These are phyloP conservation scores for Celoporthe dispersa DNA, from an alignment of 2,329 filamentous ascomycete genomes.

Conservation along the genomic window DNA sequence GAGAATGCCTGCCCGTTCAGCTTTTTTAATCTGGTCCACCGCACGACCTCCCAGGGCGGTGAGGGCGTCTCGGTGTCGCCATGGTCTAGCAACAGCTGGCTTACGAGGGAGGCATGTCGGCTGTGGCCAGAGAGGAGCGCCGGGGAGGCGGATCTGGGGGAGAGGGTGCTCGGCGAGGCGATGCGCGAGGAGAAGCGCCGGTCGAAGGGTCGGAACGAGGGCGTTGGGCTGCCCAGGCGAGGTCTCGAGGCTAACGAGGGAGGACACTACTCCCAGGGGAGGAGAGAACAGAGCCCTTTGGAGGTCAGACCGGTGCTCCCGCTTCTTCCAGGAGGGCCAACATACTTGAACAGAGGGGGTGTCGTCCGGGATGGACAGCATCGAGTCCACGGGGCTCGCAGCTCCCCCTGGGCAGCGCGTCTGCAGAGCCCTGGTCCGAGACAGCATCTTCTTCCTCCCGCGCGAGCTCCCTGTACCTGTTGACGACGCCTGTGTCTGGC, in stretches of 20 bases:
- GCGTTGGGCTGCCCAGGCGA: slow-evolving; percentile 71
- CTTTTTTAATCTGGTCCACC: slow-evolving; percentile 93
- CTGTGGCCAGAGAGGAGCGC: slow-evolving; percentile 78
- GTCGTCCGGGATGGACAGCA: slow-evolving; percentile 78
- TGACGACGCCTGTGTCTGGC: slow-evolving; percentile 42
- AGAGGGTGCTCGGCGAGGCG: slow-evolving; percentile 60
- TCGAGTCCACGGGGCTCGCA: slow-evolving; percentile 71
- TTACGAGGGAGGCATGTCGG: slow-evolving; percentile 78
- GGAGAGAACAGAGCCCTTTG: slow-evolving; percentile 62
- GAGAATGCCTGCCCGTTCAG: slow-evolving; percentile 90
- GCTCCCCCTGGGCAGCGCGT: slow-evolving; percentile 57
- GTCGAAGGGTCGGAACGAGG: slow-evolving; percentile 91
- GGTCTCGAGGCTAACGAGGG: slow-evolving; percentile 69
- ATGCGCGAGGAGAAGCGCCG: slow-evolving; percentile 90
- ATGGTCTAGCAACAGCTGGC: slow-evolving; percentile 65
- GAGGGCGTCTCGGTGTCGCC: slow-evolving; percentile 72
- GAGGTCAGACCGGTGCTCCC: not conserved
- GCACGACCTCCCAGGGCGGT: slow-evolving; percentile 93
- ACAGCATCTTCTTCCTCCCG: slow-evolving; percentile 48
- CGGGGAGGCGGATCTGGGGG: slow-evolving; percentile 75
- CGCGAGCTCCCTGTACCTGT: slow-evolving; percentile 51
- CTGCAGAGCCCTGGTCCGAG: slow-evolving; percentile 57
- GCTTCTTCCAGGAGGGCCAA: slow-evolving; percentile 11
- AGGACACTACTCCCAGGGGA: slow-evolving; percentile 77
- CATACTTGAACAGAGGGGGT: slow-evolving; percentile 79